Conservation (phyloP, 1,284 basidiomycete species). For the Apiotrichum montevideense region DNA sequence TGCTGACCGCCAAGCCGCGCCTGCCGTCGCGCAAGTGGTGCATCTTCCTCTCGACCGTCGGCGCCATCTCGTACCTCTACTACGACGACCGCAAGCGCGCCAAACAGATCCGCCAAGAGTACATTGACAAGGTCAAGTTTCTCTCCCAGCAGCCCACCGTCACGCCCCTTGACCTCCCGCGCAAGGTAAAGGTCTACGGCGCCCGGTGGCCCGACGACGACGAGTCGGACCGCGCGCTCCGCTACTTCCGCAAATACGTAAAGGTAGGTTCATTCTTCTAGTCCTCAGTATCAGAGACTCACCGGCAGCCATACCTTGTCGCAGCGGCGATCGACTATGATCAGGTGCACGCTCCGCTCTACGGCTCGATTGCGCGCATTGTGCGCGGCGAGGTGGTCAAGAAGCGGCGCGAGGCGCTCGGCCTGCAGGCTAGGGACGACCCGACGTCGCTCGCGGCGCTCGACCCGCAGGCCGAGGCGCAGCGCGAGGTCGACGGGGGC, state of each 20-base stretch:
- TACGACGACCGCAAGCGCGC: constrained; percentile 78
- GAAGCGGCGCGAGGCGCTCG: constrained; percentile 48
- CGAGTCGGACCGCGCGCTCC: constrained; percentile 74
- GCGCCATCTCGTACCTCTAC: constrained; percentile 65
- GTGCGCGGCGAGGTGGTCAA: constrained; percentile 55
- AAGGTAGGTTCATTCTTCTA: too few relatives aligned
- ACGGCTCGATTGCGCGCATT: constrained; percentile 66
- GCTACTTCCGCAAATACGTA: constrained; percentile 91
- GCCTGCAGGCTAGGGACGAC: constrained; percentile 55
- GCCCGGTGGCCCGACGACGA: constrained; percentile 92
- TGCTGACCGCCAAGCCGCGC: constrained; percentile 48
- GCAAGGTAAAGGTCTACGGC: constrained; percentile 81
- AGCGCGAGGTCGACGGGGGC: constrained; percentile 71
- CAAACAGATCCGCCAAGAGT: constrained; percentile 66
- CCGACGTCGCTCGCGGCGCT: constrained; percentile 55
- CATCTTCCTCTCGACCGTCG: constrained; percentile 75
- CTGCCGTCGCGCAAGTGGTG: constrained; percentile 84
- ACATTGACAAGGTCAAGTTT: constrained; percentile 71
- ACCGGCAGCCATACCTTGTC: constrained; percentile 74
- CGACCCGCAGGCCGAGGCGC: constrained; percentile 54
- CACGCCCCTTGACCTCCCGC: constrained; percentile 59
- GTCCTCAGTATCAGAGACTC: constrained; percentile 51
- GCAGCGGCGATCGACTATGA: constrained; percentile 92
- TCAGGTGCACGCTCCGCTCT: constrained; percentile 69
- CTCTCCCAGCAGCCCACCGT: constrained; percentile 63